phyloP scores from a whole-genome alignment of 257 asterid genomes.

The Marsdenia floribunda region DNA sequence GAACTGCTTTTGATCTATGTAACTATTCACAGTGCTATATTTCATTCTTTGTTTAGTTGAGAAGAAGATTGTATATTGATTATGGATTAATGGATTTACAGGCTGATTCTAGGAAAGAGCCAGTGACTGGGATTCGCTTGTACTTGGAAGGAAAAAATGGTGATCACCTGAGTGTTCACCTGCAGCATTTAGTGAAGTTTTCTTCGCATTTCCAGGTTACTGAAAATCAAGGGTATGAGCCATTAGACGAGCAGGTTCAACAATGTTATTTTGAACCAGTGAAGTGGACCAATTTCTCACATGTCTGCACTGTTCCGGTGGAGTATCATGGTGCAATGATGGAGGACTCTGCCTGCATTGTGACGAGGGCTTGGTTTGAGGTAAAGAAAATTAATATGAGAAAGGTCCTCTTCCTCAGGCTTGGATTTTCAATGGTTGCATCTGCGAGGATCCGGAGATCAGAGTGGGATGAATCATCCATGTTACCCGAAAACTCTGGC shows the following conservation, averaged over 20 bases:
- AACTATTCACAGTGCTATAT: neutral
- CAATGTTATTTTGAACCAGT: constrained; percentile 66
- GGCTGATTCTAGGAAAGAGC: constrained; percentile 61
- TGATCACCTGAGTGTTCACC: constrained; percentile 67
- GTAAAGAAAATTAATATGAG: constrained; percentile 59
- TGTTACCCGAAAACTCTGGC: constrained; percentile 50
- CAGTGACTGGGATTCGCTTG: constrained; percentile 67
- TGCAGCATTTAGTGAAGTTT: constrained; percentile 57
- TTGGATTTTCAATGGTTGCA: constrained; percentile 63
- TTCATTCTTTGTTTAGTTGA: neutral
- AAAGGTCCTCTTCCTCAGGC: constrained; percentile 66
- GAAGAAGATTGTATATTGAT: neutral
- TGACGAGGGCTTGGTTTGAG: constrained; percentile 72
- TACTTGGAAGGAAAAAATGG: constrained; percentile 70
- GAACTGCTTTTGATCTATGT: neutral
- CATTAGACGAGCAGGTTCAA: constrained; percentile 39
- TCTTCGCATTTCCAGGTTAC: constrained; percentile 55
- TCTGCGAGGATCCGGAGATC: constrained; percentile 60
- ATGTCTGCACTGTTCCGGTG: constrained; percentile 71
- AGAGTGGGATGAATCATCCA: constrained; percentile 67
- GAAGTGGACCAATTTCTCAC: constrained; percentile 83
- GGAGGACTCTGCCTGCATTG: constrained; percentile 46
- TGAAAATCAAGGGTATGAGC: constrained; percentile 43
- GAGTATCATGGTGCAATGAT: constrained; percentile 30
- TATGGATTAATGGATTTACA: constrained; percentile 14